Evolutionary conservation across 495 filamentous ascomycete species (phyloP), one percentile per base, ranked within the genome.

Genomic region (Cryomyces minteri): DNA sequence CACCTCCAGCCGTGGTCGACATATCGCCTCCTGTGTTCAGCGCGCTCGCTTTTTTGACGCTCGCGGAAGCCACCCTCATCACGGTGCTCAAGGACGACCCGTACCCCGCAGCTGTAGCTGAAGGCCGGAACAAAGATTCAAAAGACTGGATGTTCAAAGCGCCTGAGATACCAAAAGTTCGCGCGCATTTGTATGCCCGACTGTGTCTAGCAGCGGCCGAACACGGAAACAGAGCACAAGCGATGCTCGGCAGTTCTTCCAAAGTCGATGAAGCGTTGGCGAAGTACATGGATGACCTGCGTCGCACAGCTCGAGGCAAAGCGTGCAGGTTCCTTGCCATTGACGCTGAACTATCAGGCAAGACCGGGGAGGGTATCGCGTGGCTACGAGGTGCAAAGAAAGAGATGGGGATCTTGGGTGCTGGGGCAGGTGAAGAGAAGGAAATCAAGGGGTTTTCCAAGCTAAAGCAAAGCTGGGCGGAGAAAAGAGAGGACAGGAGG

Each of bases 11-110:
- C 4, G 48, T 56, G 6, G 48, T 63, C 1, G 87, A 94, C 55
- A 72, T 90, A 32, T 63, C 74, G 31, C 66, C 76, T 2, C 58
- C 73, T 0, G 69, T 76, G 4, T 72, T 87, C n/a, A 67, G 70
- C 0, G 84, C 84, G 5, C 68, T 94, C 29, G 68, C 77, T 9
- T 72, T 71, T 1, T 69, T 95, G 5, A 79, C 86, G 0, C 63
- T 92, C 8, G 82, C 85, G 0, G 86, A 94, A 58, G 88, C 90
- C 0, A 95, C 88, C 0, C 71, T 96, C 5, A 68, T 94, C 2
- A 82, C 85, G 3, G 85, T 95, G 0, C 61, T 88, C 31, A 95
- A 94, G 54, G 88, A 94, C 52, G 90, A 98, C 55, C 84, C 88
- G 0, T 94, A 96, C 53, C 77, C 90, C 1, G 76, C 77, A 3